Conservation (phyloP, 768 basidiomycete species). For the Mycena albidolilacea region DNA sequence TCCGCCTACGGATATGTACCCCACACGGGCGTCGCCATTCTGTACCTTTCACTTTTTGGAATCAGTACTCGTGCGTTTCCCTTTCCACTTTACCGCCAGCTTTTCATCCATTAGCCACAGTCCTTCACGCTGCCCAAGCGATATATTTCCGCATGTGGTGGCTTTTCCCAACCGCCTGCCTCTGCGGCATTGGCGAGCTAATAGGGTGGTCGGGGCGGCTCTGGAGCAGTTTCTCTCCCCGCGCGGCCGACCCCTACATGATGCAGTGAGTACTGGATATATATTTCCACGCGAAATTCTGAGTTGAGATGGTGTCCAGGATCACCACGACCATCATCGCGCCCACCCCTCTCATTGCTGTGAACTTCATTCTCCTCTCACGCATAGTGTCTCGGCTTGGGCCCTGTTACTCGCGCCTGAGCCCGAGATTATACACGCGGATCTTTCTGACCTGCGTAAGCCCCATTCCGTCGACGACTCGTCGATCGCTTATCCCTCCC, state of each 20-base stretch:
- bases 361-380: background rate
- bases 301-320: background rate
- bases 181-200: background rate
- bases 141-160: background rate
- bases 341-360: background rate
- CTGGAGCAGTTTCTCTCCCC: background rate
- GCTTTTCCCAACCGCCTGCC: background rate
- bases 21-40: background rate
- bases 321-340: background rate
- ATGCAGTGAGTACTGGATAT: background rate
- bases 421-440: background rate
- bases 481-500: background rate
- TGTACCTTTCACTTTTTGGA: background rate
- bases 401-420: background rate
- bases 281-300: background rate
- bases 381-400: background rate
- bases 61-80: background rate
- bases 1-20: background rate
- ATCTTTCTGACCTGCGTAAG: background rate
- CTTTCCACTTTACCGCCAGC: background rate
- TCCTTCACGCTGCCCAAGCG: background rate
- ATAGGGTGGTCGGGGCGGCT: background rate
- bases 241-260: background rate
- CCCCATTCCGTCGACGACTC: too few relatives aligned
- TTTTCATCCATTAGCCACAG: background rate